These are phyloP conservation scores for Backusella macrospora DNA, from an alignment of 192 early-diverging fungal species.

Conservation along the genomic window DNA sequence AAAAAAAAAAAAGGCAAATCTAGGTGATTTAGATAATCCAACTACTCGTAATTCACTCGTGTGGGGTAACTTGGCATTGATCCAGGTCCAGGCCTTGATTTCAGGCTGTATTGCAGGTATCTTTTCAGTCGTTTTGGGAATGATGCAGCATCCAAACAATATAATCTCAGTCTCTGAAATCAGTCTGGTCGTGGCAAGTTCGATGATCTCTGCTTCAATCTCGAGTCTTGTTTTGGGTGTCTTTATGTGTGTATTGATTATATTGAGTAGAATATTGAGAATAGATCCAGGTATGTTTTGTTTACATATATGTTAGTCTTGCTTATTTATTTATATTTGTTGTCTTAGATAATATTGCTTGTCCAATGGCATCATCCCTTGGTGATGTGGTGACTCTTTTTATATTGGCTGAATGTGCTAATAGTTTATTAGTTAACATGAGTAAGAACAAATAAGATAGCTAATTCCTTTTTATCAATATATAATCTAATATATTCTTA, in stretches of 20 bases:
- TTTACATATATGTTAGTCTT: neutral
- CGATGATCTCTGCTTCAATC: conserved; percentile 68
- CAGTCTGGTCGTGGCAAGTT: conserved; percentile 61
- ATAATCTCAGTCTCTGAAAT: conserved; percentile 48
- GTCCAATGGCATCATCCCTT: conserved; percentile 72
- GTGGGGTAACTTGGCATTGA: conserved; percentile 72
- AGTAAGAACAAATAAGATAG: conserved; percentile 49
- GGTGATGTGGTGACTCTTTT: conserved; percentile 75
- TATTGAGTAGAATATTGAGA: conserved; percentile 56
- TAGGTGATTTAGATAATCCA: conserved; percentile 64
- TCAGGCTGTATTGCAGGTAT: conserved; percentile 74
- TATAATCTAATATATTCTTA: neutral
- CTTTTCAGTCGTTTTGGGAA: conserved; percentile 65
- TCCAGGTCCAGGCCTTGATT: conserved; percentile 73
- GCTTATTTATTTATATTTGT: neutral
- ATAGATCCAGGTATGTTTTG: conserved; percentile 73
- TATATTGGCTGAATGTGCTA: conserved; percentile 59
- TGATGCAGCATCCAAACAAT: conserved; percentile 50
- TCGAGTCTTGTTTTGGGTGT: conserved; percentile 74
- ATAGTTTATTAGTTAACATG: conserved; percentile 50
- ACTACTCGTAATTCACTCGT: conserved; percentile 58
- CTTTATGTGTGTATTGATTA: conserved; percentile 72
- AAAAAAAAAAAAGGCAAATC: conserved; percentile 53
- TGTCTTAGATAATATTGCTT: conserved; percentile 70
- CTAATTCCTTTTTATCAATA: too few species aligned